Base-by-base conservation (phyloP, 169 alveolate genomes). In the Cryptosporidium felis region DNA sequence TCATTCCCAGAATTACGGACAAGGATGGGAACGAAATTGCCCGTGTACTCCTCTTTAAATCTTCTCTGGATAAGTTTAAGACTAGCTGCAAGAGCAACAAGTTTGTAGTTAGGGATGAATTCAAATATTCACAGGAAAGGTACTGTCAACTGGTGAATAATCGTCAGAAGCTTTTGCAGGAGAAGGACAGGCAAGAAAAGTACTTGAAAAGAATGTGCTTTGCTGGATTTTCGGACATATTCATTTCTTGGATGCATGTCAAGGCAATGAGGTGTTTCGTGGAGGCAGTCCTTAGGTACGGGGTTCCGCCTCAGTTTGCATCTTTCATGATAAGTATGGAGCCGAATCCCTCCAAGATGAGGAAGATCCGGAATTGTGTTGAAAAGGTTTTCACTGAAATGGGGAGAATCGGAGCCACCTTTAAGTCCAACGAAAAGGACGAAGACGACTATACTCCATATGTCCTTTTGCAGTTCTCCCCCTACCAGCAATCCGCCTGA, bases 231-330 rank as follows among this genome's bases (percentile, higher is more conserved):
- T 94, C 97, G 56, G 97, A 94, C 81, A 90, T 95, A 21, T 94
- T 91, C 88, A 92, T 91, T 38, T 93, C 94, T 36, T 91, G 93
- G 80, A 91, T 95, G 74, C 97, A 95, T 66, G 79, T 95, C 26
- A 95, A 95, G 85, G 97, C 95, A 18, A 91, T 95, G 94, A 89
- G 97, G 40, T 92, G 94, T 9, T 95, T 94, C 45, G 94, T 96
- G 65, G 97, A 95, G 88, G 94, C 97, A 14, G 97, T 92, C n/a
- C 81, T 95, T 46, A 79, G 95, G 56, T 95, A 92, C 88, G 97
- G 97, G 9, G 94, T 95, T 10, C 97, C 97, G 1, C 95, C 96
- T 1, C 82, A 91, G 80, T 95, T 95, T 89, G 92, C 94, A 40
- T 92, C 94, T 14, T 92, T 92, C 40, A 80, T 91, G 46, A 62